phyloP scores from a whole-genome alignment of 2,329 filamentous ascomycete genomes.

The Ophiosphaerella narmari region DNA sequence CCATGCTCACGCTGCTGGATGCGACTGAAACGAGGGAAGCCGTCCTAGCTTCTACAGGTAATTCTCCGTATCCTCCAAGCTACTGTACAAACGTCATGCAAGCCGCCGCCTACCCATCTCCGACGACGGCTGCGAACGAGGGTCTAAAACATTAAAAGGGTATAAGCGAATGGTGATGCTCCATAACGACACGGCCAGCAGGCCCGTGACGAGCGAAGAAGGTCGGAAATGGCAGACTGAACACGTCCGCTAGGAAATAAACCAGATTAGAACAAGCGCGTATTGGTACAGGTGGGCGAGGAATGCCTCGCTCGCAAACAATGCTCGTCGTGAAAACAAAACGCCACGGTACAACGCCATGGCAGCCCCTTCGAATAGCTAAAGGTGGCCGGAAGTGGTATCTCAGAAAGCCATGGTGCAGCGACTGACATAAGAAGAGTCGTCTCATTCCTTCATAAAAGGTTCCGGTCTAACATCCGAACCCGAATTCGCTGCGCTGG shows the following conservation, averaged over 20 bases:
- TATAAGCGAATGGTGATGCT: slow-evolving; percentile 42
- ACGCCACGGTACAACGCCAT: slow-evolving; percentile 30
- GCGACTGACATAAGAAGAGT: slow-evolving; percentile 39
- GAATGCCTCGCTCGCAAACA: slow-evolving; percentile 28
- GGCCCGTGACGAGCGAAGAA: slow-evolving; percentile 23
- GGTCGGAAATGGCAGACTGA: slow-evolving; percentile 15
- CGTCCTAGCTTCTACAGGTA: slow-evolving; percentile 11
- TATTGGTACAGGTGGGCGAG: slow-evolving; percentile 40
- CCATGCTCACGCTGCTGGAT: slow-evolving; percentile 18
- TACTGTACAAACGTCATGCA: slow-evolving; percentile 46
- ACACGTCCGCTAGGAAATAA: slow-evolving; percentile 3
- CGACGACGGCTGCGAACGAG: slow-evolving; percentile 35
- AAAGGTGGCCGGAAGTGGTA: slow-evolving; percentile 20
- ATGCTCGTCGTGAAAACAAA: slow-evolving; percentile 30
- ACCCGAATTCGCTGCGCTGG: slow-evolving; percentile 28
- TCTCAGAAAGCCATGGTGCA: slow-evolving; percentile 30
- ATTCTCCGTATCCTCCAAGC: slow-evolving; percentile 12
- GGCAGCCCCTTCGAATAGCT: slow-evolving; percentile 11
- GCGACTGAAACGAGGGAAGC: slow-evolving; percentile 17
- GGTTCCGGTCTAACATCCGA: slow-evolving; percentile 27
- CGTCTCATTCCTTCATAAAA: slow-evolving; percentile 33
- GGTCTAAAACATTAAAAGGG: slow-evolving; percentile 46
- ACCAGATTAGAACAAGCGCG: slow-evolving; percentile 8
- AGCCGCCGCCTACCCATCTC: slow-evolving; percentile 15
- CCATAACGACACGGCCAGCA: slow-evolving; percentile 23